phyloP scores from a whole-genome alignment of 1,284 basidiomycete genomes.

The Volvariella volvacea region DNA sequence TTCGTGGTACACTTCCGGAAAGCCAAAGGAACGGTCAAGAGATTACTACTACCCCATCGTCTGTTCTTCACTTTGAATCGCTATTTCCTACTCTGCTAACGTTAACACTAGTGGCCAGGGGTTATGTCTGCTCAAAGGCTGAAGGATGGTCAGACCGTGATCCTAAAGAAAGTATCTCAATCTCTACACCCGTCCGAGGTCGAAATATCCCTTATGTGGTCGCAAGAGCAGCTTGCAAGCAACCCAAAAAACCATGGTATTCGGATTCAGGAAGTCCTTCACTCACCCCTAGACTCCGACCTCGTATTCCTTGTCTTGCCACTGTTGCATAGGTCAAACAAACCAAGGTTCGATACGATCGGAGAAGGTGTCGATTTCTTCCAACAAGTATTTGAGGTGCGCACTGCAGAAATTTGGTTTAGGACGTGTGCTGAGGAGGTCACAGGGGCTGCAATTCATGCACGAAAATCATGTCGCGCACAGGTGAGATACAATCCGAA shows the following conservation, averaged over 20 bases:
- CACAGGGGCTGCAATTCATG: conserved; percentile 31
- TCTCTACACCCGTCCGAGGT: neutral
- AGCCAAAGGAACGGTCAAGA: neutral
- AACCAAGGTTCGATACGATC: conserved; percentile 21
- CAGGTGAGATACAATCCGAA: conserved; percentile 20
- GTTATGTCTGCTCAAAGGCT: conserved; percentile 3
- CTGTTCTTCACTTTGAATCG: neutral
- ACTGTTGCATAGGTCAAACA: conserved; percentile 13
- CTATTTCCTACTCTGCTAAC: neutral
- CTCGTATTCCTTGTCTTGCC: conserved; percentile 25
- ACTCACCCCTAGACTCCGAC: conserved; percentile 15
- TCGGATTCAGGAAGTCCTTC: conserved; percentile 24
- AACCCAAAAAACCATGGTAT: conserved; percentile 29
- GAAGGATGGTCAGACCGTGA: conserved; percentile 3
- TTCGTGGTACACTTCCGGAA: neutral
- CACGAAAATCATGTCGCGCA: conserved; percentile 32
- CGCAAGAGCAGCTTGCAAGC: conserved; percentile 6
- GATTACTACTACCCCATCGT: neutral
- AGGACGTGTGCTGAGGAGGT: neutral
- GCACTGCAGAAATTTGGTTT: conserved; percentile 5
- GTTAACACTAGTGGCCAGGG: neutral
- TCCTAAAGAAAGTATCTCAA: conserved; percentile 2
- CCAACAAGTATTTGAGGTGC: conserved; percentile 23
- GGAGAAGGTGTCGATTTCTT: conserved; percentile 25
- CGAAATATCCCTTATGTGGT: conserved; percentile 11